These are phyloP conservation scores for Pyrenula aspistea DNA, from an alignment of 495 filamentous ascomycete species.

Conservation along the genomic window DNA sequence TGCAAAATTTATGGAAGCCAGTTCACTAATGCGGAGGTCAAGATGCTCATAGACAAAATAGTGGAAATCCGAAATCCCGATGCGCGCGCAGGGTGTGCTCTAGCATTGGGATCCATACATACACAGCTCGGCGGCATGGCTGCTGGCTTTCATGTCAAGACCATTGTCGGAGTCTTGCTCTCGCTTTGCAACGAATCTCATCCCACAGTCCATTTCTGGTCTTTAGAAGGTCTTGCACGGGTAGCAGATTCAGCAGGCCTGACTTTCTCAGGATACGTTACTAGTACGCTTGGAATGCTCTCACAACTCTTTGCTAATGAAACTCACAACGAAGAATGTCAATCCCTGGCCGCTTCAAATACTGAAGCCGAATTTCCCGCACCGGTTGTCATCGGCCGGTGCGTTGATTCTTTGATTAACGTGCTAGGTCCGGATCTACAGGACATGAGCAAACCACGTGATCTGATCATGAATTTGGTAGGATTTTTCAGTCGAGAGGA, in stretches of 20 bases:
- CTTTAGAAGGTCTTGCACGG: slow-evolving; percentile 73
- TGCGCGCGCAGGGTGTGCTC: slow-evolving; percentile 84
- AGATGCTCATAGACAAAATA: slow-evolving; percentile 85
- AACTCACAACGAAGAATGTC: slow-evolving; percentile 77
- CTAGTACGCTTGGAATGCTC: slow-evolving; percentile 82
- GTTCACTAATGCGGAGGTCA: slow-evolving; percentile 81
- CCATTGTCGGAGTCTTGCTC: slow-evolving; percentile 88
- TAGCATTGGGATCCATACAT: slow-evolving; percentile 88
- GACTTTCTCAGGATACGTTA: slow-evolving; percentile 80
- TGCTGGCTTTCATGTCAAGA: slow-evolving; percentile 92
- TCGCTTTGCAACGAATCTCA: slow-evolving; percentile 94
- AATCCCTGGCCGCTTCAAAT: slow-evolving; percentile 70
- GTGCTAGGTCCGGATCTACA: slow-evolving; percentile 92
- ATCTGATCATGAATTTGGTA: slow-evolving; percentile 79
- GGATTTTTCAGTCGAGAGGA: slow-evolving; percentile 73
- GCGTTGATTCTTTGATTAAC: slow-evolving; percentile 91
- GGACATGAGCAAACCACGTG: slow-evolving; percentile 81
- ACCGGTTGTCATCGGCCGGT: slow-evolving; percentile 68
- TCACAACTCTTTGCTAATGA: slow-evolving; percentile 85
- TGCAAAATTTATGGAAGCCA: slow-evolving; percentile 81
- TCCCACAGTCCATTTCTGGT: slow-evolving; percentile 91
- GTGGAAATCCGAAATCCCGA: slow-evolving; percentile 87
- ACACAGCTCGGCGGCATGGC: slow-evolving; percentile 96
- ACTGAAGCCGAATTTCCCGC: slow-evolving; percentile 74
- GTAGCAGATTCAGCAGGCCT: slow-evolving; percentile 89